Conservation (phyloP, 441 rosid species). For the Corymbia calophylla region DNA sequence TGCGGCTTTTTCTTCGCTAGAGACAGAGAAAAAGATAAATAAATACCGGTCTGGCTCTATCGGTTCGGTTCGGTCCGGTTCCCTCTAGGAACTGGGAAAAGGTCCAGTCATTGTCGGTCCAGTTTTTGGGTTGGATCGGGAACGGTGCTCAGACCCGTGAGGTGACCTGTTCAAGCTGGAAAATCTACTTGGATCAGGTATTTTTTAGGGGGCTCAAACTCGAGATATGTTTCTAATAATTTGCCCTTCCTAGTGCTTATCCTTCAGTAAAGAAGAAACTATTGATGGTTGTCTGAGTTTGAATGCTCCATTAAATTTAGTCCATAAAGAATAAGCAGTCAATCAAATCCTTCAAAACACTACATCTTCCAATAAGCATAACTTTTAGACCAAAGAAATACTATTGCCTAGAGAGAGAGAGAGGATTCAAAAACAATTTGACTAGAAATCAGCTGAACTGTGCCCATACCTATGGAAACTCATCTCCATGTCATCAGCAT, state of each 20-base stretch:
- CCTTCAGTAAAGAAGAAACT: background rate
- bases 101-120: background rate
- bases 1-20: background rate
- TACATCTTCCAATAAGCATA: background rate
- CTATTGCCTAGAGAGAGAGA: too few relatives aligned
- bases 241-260: background rate
- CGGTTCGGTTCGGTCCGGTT: background rate
- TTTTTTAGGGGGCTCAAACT: background rate
- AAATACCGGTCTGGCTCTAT: background rate
- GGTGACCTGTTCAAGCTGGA: background rate
- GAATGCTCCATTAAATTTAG: background rate
- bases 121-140: background rate
- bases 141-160: background rate
- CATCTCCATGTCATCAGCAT: too few relatives aligned
- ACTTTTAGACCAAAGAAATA: background rate
- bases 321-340: background rate
- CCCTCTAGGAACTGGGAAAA: background rate
- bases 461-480: too few relatives aligned
- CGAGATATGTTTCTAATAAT: fast-evolving
- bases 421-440: too few relatives aligned
- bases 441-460: too few relatives aligned
- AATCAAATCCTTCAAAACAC: background rate
- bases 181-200: background rate
- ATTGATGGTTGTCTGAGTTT: background rate
- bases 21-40: background rate